These are phyloP conservation scores for Dichomitus squalens DNA, from an alignment of 1,284 basidiomycete genomes.

Conservation along the genomic window DNA sequence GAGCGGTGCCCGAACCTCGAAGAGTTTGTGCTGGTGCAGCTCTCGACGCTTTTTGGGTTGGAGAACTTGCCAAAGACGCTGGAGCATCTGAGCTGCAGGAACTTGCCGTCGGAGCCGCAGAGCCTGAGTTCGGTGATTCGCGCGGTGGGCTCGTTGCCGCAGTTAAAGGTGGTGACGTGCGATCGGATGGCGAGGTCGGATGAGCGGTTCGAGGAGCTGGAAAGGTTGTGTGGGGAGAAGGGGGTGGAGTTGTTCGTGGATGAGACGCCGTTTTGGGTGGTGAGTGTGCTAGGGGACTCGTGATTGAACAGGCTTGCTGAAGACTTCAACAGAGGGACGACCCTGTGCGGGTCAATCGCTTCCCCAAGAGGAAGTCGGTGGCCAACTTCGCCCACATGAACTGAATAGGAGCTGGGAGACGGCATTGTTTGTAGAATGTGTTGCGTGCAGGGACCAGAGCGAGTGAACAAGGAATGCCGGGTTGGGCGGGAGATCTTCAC, in stretches of 20 bases:
- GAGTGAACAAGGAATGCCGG: neutral
- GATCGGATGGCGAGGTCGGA: slow-evolving; percentile 24
- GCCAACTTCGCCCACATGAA: slow-evolving; percentile 46
- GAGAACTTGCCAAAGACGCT: slow-evolving; percentile 38
- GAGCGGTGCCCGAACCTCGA: slow-evolving; percentile 41
- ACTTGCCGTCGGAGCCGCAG: slow-evolving; percentile 29
- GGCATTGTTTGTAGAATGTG: neutral
- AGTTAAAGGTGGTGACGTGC: slow-evolving; percentile 41
- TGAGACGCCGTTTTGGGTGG: slow-evolving; percentile 38
- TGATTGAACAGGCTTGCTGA: neutral
- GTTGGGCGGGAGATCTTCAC: neutral
- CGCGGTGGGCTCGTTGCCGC: slow-evolving; percentile 38
- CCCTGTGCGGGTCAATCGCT: slow-evolving; percentile 37
- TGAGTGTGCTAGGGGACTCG: slow-evolving; percentile 21
- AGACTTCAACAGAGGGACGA: slow-evolving; percentile 40
- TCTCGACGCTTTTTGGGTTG: slow-evolving; percentile 39
- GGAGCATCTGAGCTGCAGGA: slow-evolving; percentile 43
- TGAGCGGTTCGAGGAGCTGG: slow-evolving; percentile 7
- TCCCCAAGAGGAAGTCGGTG: slow-evolving; percentile 44
- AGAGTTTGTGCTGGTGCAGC: slow-evolving; percentile 43
- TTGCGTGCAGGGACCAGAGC: neutral
- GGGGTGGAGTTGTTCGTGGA: slow-evolving; percentile 35
- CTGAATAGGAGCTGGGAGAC: slow-evolving; percentile 3
- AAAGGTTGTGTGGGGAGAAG: slow-evolving; percentile 33
- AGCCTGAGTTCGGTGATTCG: slow-evolving; percentile 36